These are phyloP conservation scores for Eucalyptus coolabah DNA, from an alignment of 345 rosid genomes.

Conservation along the genomic window DNA sequence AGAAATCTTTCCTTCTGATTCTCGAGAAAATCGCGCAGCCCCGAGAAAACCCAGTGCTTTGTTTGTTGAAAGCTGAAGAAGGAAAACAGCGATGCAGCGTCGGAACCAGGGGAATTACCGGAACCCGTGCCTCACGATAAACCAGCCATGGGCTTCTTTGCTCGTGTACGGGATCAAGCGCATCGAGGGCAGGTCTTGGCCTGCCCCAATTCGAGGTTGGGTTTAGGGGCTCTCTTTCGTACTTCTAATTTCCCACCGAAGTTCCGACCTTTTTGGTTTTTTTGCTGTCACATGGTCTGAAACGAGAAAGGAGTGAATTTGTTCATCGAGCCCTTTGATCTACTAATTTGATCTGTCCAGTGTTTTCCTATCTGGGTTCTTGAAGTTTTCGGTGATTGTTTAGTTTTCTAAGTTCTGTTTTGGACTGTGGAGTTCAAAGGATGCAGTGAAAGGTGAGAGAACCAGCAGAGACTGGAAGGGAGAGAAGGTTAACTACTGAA, in stretches of 20 bases:
- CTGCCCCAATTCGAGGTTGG: slow-evolving; percentile 23
- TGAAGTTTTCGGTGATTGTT: neutral
- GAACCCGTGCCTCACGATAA: neutral
- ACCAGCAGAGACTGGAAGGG: neutral
- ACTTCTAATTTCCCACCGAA: neutral
- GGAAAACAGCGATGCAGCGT: neutral
- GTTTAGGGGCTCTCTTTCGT: neutral
- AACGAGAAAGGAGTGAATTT: neutral
- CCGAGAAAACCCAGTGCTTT: neutral
- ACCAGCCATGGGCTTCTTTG: neutral
- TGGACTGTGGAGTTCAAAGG: neutral
- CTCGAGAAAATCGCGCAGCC: neutral
- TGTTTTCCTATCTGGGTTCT: neutral
- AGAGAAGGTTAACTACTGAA: neutral
- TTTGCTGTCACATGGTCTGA: fast-evolving
- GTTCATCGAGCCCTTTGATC: neutral
- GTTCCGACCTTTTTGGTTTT: neutral
- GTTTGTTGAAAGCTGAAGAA: neutral
- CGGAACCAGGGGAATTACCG: slow-evolving; percentile 20
- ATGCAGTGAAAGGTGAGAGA: neutral
- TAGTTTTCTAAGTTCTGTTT: neutral
- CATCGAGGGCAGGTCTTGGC: slow-evolving; percentile 88
- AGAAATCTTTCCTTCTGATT: neutral
- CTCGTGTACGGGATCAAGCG: slow-evolving; percentile 80
- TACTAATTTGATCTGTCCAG: neutral